These are phyloP conservation scores for Jaminaea rosea DNA, from an alignment of 1,284 basidiomycete genomes.

Conservation along the genomic window DNA sequence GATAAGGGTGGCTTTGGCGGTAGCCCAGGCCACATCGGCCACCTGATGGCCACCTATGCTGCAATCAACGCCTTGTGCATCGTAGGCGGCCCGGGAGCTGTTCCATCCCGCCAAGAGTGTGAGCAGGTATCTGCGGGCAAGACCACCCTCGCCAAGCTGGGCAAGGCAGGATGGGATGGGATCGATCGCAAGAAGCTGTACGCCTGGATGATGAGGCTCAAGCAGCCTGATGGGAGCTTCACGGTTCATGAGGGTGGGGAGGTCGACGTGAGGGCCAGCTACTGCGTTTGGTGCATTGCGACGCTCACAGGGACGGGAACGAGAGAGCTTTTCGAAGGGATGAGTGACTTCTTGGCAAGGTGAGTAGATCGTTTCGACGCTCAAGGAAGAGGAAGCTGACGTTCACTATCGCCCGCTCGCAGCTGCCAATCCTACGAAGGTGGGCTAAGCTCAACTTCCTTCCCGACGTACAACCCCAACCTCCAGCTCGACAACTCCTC, in stretches of 20 bases:
- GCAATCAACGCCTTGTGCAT: slow-evolving; percentile 74
- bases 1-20: slow-evolving; percentile 73
- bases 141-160: slow-evolving; percentile 54
- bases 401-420: neutral
- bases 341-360: slow-evolving; percentile 54
- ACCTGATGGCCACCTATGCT: slow-evolving; percentile 85
- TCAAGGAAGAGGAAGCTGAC: neutral
- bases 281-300: slow-evolving; percentile 66
- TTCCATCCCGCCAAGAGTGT: slow-evolving; percentile 22
- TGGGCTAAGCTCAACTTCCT: slow-evolving; percentile 77
- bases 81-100: slow-evolving; percentile 57
- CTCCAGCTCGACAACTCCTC: slow-evolving; percentile 4
- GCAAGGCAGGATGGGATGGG: slow-evolving; percentile 45
- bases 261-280: slow-evolving; percentile 79
- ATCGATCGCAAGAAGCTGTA: slow-evolving; percentile 59
- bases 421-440: slow-evolving; percentile 97
- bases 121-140: neutral
- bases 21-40: slow-evolving; percentile 76
- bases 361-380: slow-evolving; percentile 49
- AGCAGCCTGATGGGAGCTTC: slow-evolving; percentile 89
- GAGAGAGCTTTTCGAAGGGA: slow-evolving; percentile 63
- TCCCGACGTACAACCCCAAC: slow-evolving; percentile 53
- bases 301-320: slow-evolving; percentile 71
- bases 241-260: slow-evolving; percentile 78
- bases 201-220: slow-evolving; percentile 81